Evolutionary conservation across 139 green algal genomes (phyloP), one percentile per base, ranked within the genome.

Genomic region (Asterochloris erici): DNA sequence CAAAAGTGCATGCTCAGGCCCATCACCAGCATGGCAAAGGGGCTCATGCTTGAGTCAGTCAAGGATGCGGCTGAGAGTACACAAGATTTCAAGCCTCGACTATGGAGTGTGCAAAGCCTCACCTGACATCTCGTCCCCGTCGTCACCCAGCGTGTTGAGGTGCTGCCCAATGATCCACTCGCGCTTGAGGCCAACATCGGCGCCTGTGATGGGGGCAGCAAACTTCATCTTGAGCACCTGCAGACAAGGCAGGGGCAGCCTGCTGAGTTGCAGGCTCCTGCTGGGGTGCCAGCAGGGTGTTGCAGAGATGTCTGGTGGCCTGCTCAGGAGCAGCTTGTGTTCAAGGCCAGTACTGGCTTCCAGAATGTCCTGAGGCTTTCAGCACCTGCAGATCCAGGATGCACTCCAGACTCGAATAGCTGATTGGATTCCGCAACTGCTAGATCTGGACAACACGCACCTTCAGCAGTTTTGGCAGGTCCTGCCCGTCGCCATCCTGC

Each of bases 151-250:
- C 62, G 61, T 81, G 81, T 84, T 84, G 14, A 84, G 63, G 11
- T 80, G 81, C 63, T 81, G 73, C 21, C 81, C 81, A 26, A 84
- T 80, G 27, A 84, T 60, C 81, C 81, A 84, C 63, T 84, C 81
- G 14, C 81, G 66, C 74, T 84, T 84, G 27, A 84, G 15, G 15
- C 81, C 70, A 54, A 84, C 29, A 61, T 79, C 70, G 47, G 74
- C 62, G 9, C 71, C 80, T 24, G 80, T 79, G 60, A 84, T 84
- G 16, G 80, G 71, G 21, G 70, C 64, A 12, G 62, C 71, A 23
- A 64, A 68, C 28, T 84, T 84, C n/a, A 63, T 38, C 62, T 84
- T 80, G 24, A 80, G 24, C 15, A 62, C 76, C 76, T 80, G 76
- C 76, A 80, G 11, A 9, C 66, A 21, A 12, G 66, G 21, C 66